These are phyloP conservation scores for Tulasnella sp. DNA, from an alignment of 768 basidiomycete genomes.

Conservation along the genomic window DNA sequence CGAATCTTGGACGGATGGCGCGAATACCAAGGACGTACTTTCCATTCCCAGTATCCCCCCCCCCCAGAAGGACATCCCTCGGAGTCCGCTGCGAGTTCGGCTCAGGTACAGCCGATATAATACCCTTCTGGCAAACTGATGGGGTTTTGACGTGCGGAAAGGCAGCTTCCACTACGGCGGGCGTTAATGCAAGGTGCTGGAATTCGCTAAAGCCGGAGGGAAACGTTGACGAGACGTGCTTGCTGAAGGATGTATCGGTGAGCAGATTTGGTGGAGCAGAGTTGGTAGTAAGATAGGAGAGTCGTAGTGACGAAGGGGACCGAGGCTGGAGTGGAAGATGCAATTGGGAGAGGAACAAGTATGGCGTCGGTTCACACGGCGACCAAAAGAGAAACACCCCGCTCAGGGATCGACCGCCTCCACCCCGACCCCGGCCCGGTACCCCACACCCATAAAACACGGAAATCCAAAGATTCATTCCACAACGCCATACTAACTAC, in stretches of 20 bases:
- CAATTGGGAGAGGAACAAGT: not conserved
- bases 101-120: conserved; percentile 1
- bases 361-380: not conserved
- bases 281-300: not conserved
- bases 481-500: not conserved
- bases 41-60: conserved; percentile 17
- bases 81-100: not conserved
- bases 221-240: not conserved
- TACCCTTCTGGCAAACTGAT: not conserved
- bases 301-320: not conserved
- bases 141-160: conserved; percentile 10
- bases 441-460: too few species aligned
- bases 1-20: not conserved
- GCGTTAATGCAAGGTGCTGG: not conserved
- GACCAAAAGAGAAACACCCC: not conserved
- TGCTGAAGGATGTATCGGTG: not conserved
- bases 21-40: not conserved
- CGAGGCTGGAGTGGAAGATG: conserved; percentile 1
- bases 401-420: conserved; percentile 33
- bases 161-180: not conserved
- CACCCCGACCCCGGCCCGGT: conserved; percentile 34
- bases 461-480: not conserved
- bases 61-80: conserved; percentile 10
- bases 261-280: not conserved
- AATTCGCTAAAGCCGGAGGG: not conserved